phyloP scores from a whole-genome alignment of 108 stramenopile species.

The Skeletonema costatum region DNA sequence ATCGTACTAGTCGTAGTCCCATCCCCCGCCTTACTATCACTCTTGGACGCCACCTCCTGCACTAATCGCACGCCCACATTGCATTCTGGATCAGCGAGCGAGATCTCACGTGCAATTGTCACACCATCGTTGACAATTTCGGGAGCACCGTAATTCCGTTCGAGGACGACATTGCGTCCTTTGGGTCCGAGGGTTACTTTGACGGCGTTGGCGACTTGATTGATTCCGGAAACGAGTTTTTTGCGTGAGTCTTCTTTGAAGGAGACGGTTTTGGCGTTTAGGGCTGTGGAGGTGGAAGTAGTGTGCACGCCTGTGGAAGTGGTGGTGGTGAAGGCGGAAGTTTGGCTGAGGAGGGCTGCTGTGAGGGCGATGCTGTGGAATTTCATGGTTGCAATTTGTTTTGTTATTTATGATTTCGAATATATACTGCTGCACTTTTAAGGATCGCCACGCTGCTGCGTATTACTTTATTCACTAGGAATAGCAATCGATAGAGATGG shows the following conservation, averaged over 20 bases:
- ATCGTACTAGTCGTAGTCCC: slow-evolving; percentile 97
- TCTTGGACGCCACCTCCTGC: slow-evolving; percentile 95
- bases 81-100: slow-evolving; percentile 85
- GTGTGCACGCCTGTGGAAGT: background rate
- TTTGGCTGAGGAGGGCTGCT: too few relatives aligned
- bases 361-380: too few relatives aligned
- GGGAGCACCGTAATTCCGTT: slow-evolving; percentile 94
- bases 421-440: too few relatives aligned
- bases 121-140: slow-evolving; percentile 98
- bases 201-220: slow-evolving; percentile 95
- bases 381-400: too few relatives aligned
- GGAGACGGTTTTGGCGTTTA: slow-evolving; percentile 80
- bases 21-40: slow-evolving; percentile 95
- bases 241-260: slow-evolving; percentile 91
- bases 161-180: slow-evolving; percentile 96
- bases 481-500: too few relatives aligned
- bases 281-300: slow-evolving; percentile 6
- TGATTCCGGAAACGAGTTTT: slow-evolving; percentile 92
- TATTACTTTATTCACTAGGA: too few relatives aligned
- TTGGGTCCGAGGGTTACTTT: slow-evolving; percentile 97
- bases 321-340: too few relatives aligned
- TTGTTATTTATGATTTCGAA: too few relatives aligned
- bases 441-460: too few relatives aligned
- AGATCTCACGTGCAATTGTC: slow-evolving; percentile 93
- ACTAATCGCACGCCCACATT: slow-evolving; percentile 94